Percentiles rank a stretch among this genome's conserved stretches.
Evolutionary conservation across 768 basidiomycete genomes (phyloP).

Genomic region (Guyanaporus albipodus): DNA sequence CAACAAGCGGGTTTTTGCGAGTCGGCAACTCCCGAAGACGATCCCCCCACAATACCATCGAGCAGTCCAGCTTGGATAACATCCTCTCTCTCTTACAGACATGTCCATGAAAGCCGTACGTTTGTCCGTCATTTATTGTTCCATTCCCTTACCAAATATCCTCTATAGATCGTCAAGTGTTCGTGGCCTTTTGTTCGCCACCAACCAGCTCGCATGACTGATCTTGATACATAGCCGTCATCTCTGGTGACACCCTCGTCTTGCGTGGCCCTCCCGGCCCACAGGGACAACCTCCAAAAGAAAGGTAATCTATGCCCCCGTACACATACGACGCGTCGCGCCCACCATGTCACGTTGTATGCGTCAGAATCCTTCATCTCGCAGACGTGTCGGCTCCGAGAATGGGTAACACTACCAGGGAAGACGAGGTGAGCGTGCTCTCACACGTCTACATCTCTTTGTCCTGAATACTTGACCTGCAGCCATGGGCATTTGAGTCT

Average conservation of each 20-base stretch:
- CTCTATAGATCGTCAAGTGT: conserved; percentile 58
- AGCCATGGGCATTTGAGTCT: conserved; percentile 91
- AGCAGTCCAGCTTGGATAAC: too few species aligned
- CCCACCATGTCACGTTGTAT: conserved; percentile 12
- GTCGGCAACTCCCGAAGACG: too few species aligned
- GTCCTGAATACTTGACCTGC: conserved; percentile 2
- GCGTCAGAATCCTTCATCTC: conserved; percentile 75
- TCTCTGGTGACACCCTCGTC: conserved; percentile 87
- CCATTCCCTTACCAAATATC: background rate
- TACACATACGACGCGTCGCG: background rate
- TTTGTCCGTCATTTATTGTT: conserved; percentile 2
- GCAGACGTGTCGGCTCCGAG: conserved; percentile 84
- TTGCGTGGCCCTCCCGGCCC: conserved; percentile 72
- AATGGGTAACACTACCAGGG: conserved; percentile 74
- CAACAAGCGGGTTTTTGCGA: too few species aligned
- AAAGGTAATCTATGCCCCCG: conserved; percentile 51
- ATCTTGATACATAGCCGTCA: conserved; percentile 56
- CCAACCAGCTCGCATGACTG: conserved; percentile 11
- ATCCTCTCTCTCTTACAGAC: too few species aligned
- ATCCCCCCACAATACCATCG: too few species aligned
- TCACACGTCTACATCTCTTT: background rate
- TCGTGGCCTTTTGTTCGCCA: conserved; percentile 22
- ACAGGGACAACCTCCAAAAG: conserved; percentile 87
- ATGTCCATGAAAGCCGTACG: conserved; percentile 80
- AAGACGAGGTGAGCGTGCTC: conserved; percentile 72